A percentile compares a stretch with the other conserved stretches of the same genome.
Evolutionary conservation across 805 yeast species (phyloP).

Genomic region (Brettanomyces custersianus): DNA sequence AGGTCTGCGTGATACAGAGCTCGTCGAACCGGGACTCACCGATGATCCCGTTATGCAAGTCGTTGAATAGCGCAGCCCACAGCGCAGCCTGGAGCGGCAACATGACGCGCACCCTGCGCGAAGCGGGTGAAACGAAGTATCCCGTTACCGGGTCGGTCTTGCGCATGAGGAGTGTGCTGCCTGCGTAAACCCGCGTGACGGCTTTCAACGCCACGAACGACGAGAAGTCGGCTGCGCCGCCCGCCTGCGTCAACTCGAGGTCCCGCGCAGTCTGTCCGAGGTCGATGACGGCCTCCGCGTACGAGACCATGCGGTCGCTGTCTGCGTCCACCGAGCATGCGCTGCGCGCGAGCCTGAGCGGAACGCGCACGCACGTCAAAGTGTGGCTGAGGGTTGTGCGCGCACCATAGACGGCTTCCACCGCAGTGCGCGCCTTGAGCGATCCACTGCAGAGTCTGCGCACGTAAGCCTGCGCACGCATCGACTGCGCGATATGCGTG

Average conservation of each 20-base stretch:
- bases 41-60: constrained; percentile 23
- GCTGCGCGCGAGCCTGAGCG: constrained; percentile 11
- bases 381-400: constrained; percentile 16
- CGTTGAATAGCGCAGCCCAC: constrained; percentile 25
- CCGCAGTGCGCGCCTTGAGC: constrained; percentile 10
- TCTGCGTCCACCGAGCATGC: constrained; percentile 16
- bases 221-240: constrained; percentile 12
- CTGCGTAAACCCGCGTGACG: constrained; percentile 17
- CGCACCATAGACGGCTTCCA: not conserved
- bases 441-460: constrained; percentile 12
- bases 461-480: constrained; percentile 19
- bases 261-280: constrained; percentile 2
- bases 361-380: constrained; percentile 19
- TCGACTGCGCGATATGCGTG: constrained; percentile 12
- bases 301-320: constrained; percentile 21
- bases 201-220: constrained; percentile 21
- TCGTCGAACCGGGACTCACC: constrained; percentile 13
- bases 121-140: constrained; percentile 12
- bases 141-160: constrained; percentile 25
- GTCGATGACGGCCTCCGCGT: constrained; percentile 17
- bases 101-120: constrained; percentile 15
- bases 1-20: constrained; percentile 20
- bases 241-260: not conserved
- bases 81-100: constrained; percentile 24
- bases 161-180: constrained; percentile 13